These are phyloP conservation scores for Singerocomus inundabilis DNA, from an alignment of 1,284 basidiomycete genomes.

Conservation along the genomic window DNA sequence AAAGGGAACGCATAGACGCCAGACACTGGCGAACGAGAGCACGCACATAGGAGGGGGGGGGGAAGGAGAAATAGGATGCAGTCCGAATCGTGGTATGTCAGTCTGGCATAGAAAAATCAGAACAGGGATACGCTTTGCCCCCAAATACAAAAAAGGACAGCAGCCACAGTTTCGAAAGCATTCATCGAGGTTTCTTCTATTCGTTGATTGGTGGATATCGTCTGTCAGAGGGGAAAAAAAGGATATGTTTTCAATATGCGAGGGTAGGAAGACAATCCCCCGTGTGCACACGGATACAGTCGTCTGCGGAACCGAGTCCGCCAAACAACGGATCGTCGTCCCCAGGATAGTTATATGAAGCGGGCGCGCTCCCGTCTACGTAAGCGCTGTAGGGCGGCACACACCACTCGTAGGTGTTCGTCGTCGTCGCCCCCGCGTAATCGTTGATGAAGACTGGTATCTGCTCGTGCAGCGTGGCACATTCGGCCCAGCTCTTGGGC, in stretches of 20 bases:
- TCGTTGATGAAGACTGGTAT: slow-evolving; percentile 34
- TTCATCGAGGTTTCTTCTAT: too few relatives aligned
- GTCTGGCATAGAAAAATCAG: too few relatives aligned
- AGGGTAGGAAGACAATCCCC: slow-evolving; percentile 24
- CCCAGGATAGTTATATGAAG: slow-evolving; percentile 15
- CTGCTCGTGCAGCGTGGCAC: slow-evolving; percentile 14
- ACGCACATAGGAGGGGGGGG: too few relatives aligned
- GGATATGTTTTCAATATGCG: slow-evolving; percentile 24
- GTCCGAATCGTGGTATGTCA: too few relatives aligned
- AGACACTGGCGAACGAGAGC: too few relatives aligned
- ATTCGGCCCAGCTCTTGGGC: slow-evolving; percentile 31
- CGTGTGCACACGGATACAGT: slow-evolving; percentile 17
- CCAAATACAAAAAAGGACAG: too few relatives aligned
- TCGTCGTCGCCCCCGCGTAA: slow-evolving; percentile 18
- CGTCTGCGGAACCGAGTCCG: slow-evolving; percentile 13
- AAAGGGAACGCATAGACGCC: too few relatives aligned
- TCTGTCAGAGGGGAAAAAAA: too few relatives aligned
- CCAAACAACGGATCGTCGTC: slow-evolving; percentile 9
- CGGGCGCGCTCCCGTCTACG: slow-evolving; percentile 2
- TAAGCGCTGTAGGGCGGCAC: slow-evolving; percentile 15
- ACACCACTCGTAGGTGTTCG: slow-evolving; percentile 26
- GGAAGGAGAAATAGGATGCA: too few relatives aligned
- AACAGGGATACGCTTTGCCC: too few relatives aligned
- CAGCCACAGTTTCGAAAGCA: too few relatives aligned
- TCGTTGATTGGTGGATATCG: too few relatives aligned